phyloP scores from a whole-genome alignment of 108 stramenopile genomes.

The Epipyxis sp. region DNA sequence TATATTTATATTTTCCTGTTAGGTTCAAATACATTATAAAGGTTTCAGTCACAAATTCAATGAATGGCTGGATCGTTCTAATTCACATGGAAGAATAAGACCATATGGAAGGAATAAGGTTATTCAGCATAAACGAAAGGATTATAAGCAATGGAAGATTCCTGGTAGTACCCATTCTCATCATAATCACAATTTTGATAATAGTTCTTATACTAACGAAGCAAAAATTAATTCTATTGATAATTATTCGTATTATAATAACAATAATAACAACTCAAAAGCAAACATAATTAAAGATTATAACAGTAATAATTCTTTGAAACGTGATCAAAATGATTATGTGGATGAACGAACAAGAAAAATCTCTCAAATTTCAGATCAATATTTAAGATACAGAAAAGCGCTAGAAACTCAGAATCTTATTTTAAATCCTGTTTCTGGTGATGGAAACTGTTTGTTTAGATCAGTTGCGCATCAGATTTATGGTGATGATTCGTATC shows the following conservation, averaged over 20 bases:
- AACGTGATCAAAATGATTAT: background rate
- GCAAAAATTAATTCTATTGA: too few species aligned
- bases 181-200: too few species aligned
- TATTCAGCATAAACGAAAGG: too few species aligned
- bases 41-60: constrained; percentile 39
- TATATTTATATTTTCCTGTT: background rate
- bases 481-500: constrained; percentile 81
- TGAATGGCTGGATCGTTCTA: constrained; percentile 37
- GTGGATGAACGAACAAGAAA: background rate
- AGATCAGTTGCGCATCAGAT: constrained; percentile 88
- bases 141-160: too few species aligned
- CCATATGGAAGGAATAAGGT: constrained; percentile 34
- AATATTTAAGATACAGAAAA: constrained; percentile 5
- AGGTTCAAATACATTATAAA: constrained; percentile 36
- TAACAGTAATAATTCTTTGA: background rate
- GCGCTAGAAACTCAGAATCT: constrained; percentile 38
- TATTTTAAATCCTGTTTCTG: constrained; percentile 51
- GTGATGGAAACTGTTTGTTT: constrained; percentile 96
- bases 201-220: too few species aligned
- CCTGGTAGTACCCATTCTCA: too few species aligned
- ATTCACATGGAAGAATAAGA: background rate
- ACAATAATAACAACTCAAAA: too few species aligned
- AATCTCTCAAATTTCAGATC: background rate
- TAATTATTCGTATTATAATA: too few species aligned
- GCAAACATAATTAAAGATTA: too few species aligned